Evolutionary conservation across 345 rosid species (phyloP).

Genomic region (Salix koriyanagi): DNA sequence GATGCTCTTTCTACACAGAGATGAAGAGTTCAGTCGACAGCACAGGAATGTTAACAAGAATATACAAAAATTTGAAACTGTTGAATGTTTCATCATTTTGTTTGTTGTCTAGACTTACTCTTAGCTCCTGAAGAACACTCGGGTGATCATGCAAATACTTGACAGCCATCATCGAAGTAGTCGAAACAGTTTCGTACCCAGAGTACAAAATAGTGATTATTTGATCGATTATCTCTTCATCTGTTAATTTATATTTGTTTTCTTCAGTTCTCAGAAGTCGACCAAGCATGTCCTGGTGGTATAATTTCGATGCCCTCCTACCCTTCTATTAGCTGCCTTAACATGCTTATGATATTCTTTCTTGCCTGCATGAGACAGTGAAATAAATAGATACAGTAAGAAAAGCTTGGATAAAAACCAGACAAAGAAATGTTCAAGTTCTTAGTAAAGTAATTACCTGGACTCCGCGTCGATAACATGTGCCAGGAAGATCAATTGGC

Average conservation of each 20-base stretch:
- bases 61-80: too few relatives aligned
- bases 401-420: neutral
- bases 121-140: constrained; percentile 52
- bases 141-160: constrained; percentile 77
- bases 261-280: constrained; percentile 47
- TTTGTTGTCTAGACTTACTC: constrained; percentile 36
- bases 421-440: neutral
- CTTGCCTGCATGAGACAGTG: constrained; percentile 41
- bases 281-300: constrained; percentile 61
- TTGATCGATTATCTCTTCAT: constrained; percentile 72
- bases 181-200: constrained; percentile 78
- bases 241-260: constrained; percentile 39
- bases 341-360: constrained; percentile 39
- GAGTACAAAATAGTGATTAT: constrained; percentile 65
- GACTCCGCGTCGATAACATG: constrained; percentile 61
- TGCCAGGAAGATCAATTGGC: constrained; percentile 74
- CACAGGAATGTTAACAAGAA: neutral
- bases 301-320: constrained; percentile 45
- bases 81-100: neutral
- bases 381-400: neutral
- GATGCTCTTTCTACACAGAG: constrained; percentile 62
- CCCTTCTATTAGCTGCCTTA: constrained; percentile 42
- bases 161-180: constrained; percentile 77
- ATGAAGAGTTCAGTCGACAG: neutral
- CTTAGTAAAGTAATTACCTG: constrained; percentile 37